phyloP scores from a whole-genome alignment of 306 rosid genomes.

The Lagenaria siceraria region DNA sequence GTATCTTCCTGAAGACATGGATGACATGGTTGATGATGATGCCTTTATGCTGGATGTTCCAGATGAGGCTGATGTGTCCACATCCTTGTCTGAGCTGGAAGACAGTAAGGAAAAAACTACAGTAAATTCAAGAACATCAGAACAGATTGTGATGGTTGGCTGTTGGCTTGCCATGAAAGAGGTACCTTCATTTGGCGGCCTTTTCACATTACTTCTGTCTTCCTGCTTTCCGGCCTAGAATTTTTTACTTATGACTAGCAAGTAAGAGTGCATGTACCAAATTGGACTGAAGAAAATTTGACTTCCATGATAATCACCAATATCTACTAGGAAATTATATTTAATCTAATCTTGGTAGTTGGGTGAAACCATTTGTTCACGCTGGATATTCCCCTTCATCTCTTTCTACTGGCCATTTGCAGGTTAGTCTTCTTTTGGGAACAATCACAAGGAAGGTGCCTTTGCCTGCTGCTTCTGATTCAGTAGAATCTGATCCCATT shows the following conservation, averaged over 20 bases:
- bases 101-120: slow-evolving; percentile 28
- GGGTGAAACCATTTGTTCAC: neutral
- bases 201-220: neutral
- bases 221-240: neutral
- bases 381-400: neutral
- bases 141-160: slow-evolving; percentile 94
- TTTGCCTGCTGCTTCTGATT: slow-evolving; percentile 43
- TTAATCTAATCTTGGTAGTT: neutral
- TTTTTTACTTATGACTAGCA: neutral
- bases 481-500: slow-evolving; percentile 20
- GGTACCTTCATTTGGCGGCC: slow-evolving; percentile 29
- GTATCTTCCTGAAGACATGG: slow-evolving; percentile 88
- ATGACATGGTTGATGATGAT: slow-evolving; percentile 59
- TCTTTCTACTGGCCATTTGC: slow-evolving; percentile 13
- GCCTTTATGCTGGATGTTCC: slow-evolving; percentile 45
- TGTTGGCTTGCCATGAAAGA: slow-evolving; percentile 99
- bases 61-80: slow-evolving; percentile 28
- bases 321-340: neutral
- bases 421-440: slow-evolving; percentile 98
- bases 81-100: slow-evolving; percentile 31
- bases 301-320: neutral
- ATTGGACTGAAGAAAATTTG: neutral
- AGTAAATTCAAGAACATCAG: slow-evolving; percentile 46
- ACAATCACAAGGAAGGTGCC: slow-evolving; percentile 86
- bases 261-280: neutral